A percentile compares a stretch with the other conserved stretches of the same genome.
Evolutionary conservation across 2,329 filamentous ascomycete genomes (phyloP).

Genomic region (Fusarium dlaminii): DNA sequence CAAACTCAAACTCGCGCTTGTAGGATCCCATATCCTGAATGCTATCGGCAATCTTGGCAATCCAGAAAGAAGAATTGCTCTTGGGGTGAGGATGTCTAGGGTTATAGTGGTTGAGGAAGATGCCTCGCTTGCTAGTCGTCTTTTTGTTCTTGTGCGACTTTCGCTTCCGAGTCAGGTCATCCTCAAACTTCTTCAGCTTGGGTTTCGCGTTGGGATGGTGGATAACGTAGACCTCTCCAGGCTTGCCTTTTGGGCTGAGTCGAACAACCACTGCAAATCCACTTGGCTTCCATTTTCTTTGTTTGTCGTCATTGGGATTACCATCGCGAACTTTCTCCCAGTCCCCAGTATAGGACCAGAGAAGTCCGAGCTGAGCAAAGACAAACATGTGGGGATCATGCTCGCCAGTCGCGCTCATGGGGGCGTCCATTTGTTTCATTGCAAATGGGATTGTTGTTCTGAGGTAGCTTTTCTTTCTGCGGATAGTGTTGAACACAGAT

Average conservation of each 20-base stretch:
- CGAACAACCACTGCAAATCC: not conserved
- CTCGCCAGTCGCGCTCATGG: not conserved
- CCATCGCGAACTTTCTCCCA: not conserved
- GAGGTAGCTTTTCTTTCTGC: not conserved
- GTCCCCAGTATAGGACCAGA: not conserved
- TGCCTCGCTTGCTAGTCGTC: rapidly evolving
- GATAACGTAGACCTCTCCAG: not conserved
- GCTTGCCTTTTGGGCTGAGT: not conserved
- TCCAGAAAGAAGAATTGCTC: not conserved
- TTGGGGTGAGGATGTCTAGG: not conserved
- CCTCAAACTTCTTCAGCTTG: not conserved
- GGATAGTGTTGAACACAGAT: not conserved
- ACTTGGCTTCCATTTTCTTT: not conserved
- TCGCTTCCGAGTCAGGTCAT: not conserved
- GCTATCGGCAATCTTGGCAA: not conserved
- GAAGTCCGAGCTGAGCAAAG: not conserved
- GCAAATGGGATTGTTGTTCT: not conserved
- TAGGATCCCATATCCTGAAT: not conserved
- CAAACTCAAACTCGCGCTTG: not conserved
- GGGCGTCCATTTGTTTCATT: not conserved
- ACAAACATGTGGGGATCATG: not conserved
- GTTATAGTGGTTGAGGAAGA: not conserved
- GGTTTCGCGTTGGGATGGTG: not conserved
- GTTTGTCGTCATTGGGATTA: not conserved
- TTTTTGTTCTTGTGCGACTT: not conserved